Evolutionary conservation across 495 filamentous ascomycete species (phyloP).

Genomic region (Penicillium mononematosum): DNA sequence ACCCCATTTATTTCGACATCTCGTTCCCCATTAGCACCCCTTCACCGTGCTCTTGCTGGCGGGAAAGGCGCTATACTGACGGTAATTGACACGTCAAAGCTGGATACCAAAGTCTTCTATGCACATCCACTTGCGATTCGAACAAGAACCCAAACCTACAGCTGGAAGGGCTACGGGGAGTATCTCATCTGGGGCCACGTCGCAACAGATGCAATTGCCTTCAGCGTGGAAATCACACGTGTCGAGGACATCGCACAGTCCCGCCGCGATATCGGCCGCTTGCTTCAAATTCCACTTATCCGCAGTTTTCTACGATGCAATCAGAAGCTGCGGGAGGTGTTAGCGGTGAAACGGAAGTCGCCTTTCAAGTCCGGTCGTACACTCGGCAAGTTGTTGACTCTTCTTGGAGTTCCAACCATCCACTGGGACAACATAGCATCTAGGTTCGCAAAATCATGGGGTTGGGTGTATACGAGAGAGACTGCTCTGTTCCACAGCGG

Average conservation of each 20-base stretch:
- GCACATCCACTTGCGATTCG: constrained; percentile 22
- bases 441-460: background rate
- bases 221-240: constrained; percentile 22
- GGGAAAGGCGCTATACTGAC: constrained; percentile 29
- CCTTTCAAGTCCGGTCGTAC: constrained; percentile 1
- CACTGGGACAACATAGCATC: background rate
- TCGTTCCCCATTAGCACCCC: constrained; percentile 25
- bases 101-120: constrained; percentile 26
- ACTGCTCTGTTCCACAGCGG: background rate
- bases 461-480: background rate
- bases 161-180: constrained; percentile 35
- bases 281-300: constrained; percentile 28
- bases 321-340: background rate
- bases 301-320: background rate
- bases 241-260: constrained; percentile 20
- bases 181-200: constrained; percentile 36
- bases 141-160: constrained; percentile 17
- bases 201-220: constrained; percentile 26
- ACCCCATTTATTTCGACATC: constrained; percentile 40
- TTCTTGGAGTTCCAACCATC: background rate
- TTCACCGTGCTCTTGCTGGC: constrained; percentile 33
- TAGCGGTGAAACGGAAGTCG: background rate
- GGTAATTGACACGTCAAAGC: constrained; percentile 33
- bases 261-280: constrained; percentile 19
- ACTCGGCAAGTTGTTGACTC: background rate